A percentile compares a stretch with the other conserved stretches of the same genome.
Evolutionary conservation across 2,329 filamentous ascomycete genomes (phyloP).

Genomic region (Ceratocystis alfenasii): DNA sequence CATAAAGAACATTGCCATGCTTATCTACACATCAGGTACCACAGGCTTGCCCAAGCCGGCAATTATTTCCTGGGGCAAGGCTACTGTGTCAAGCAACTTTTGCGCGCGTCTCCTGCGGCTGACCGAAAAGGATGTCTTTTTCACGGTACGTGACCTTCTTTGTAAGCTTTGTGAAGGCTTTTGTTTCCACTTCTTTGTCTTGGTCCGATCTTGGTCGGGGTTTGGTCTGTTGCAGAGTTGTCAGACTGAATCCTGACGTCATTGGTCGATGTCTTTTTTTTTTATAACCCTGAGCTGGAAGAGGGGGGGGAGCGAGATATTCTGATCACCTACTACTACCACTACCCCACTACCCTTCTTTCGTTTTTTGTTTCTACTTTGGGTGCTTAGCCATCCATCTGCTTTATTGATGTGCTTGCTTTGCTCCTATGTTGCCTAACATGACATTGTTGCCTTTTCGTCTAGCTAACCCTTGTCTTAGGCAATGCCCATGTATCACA

Average conservation of each 20-base stretch:
- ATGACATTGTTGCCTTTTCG: background rate
- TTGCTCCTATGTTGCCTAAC: background rate
- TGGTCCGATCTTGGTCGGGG: background rate
- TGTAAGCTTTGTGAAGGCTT: background rate
- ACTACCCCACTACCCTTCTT: background rate
- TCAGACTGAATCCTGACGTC: background rate
- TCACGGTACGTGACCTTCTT: conserved; percentile 45
- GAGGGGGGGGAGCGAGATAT: background rate
- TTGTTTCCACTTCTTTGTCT: background rate
- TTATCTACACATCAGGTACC: conserved; percentile 80
- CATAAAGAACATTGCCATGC: conserved; percentile 48
- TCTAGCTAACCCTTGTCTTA: conserved; percentile 27
- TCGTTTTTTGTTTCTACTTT: conserved; percentile 10
- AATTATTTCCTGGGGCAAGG: conserved; percentile 61
- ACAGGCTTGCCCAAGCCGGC: conserved; percentile 74
- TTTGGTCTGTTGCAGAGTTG: conserved; percentile 8
- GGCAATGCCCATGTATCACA: conserved; percentile 86
- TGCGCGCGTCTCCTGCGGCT: conserved; percentile 45
- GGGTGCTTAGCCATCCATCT: background rate
- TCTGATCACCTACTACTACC: background rate
- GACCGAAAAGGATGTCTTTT: conserved; percentile 55
- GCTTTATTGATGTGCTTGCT: too few relatives aligned
- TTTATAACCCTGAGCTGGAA: background rate
- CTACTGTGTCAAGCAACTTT: conserved; percentile 42
- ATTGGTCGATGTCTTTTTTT: background rate